phyloP scores from a whole-genome alignment of 768 basidiomycete genomes.

The Boletellus emodensis region DNA sequence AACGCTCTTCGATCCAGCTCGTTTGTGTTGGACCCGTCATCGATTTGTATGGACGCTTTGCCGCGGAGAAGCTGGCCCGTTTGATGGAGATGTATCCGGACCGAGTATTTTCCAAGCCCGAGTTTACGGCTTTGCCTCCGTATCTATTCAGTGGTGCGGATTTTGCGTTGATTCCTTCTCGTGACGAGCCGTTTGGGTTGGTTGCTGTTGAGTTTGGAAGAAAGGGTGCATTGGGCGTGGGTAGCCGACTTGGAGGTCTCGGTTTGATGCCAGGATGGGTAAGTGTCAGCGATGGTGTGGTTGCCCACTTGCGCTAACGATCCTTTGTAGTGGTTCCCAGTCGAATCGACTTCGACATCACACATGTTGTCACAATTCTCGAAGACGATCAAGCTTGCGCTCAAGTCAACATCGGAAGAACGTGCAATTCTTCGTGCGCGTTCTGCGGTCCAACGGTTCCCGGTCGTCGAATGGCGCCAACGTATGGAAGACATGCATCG shows the following conservation, averaged over 20 bases:
- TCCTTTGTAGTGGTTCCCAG: constrained; percentile 82
- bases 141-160: constrained; percentile 94
- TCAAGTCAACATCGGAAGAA: constrained; percentile 88
- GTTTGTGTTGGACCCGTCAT: constrained; percentile 93
- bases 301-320: background rate
- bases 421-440: constrained; percentile 90
- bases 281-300: constrained; percentile 25
- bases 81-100: constrained; percentile 95
- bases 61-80: constrained; percentile 88
- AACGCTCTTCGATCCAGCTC: constrained; percentile 80
- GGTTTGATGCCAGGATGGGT: constrained; percentile 99
- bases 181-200: constrained; percentile 94
- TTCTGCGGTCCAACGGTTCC: constrained; percentile 94
- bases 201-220: constrained; percentile 96
- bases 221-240: constrained; percentile 95
- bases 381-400: constrained; percentile 91
- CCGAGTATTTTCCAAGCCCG: constrained; percentile 92
- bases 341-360: constrained; percentile 86
- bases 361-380: constrained; percentile 94
- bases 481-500: constrained; percentile 93
- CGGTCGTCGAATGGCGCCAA: constrained; percentile 96
- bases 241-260: constrained; percentile 88
- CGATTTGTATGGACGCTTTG: constrained; percentile 92
- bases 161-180: constrained; percentile 92
- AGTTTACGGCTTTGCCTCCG: constrained; percentile 91